Base-by-base conservation (phyloP, 345 rosid species). In the Gossypium ekmanianum region DNA sequence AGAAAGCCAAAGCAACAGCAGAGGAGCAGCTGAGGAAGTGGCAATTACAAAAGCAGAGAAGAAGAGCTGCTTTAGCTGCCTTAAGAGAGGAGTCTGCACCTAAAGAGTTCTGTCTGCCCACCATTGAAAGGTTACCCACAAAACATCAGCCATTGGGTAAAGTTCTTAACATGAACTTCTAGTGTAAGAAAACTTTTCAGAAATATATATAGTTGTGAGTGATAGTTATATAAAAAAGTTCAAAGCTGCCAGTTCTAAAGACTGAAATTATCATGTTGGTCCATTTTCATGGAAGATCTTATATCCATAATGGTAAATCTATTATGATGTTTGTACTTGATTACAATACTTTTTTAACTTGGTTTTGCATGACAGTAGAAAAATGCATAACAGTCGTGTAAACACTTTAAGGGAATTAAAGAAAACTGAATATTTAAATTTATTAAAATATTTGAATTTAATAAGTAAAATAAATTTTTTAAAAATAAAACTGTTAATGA, bases 91-190 rank as follows among this genome's bases (percentile, higher is more conserved):
- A 76, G 74, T 81, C 85, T 3, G 65, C 65, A 27, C 74, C 83
- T 0, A 71, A 47, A 69, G 70, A 29, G 2, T 72, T 52, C 59
- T 39, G 56, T 75, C 9, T 83, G 71, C 67, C 84, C 8, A 8
- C 78, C 0, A 17, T 72, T 41, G 68, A 50, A 9, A 66, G 26
- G 27, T 7, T 73, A 27, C 81, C 83, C 16, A 56, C 67, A 48
- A 48, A 61, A 2, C 71, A 69, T 76, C 80, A 77, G 75, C 85
- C 93, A 24, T 57, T 86, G 52, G 83, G 83, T n/a, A 80, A 87
- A 84, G 72, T 87, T 77, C 88, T 89, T 26, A 79, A 86, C 63
- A 70, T 87, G 77, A 81, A 83, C 24, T 84, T 82, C 79, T 89
- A 81, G 74, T 57, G 51, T 9, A 41, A 39, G 51, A 34, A 51